These are phyloP conservation scores for Saturnispora diversa DNA, from an alignment of 805 yeast genomes.

Conservation along the genomic window DNA sequence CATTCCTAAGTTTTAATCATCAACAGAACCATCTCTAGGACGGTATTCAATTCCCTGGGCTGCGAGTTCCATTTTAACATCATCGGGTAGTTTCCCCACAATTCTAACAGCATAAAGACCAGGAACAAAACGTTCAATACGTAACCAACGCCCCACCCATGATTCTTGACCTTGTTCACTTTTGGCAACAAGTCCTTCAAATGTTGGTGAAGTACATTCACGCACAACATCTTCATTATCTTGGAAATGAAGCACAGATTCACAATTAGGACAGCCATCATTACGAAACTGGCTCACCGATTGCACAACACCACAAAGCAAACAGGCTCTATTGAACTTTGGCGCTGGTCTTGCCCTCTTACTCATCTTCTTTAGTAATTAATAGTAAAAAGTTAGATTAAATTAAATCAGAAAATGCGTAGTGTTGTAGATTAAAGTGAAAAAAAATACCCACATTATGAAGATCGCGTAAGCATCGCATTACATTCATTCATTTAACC, in stretches of 20 bases:
- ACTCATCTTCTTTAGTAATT: constrained; percentile 9
- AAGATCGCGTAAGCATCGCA: no score
- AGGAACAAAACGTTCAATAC: constrained; percentile 80
- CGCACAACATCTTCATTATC: constrained; percentile 78
- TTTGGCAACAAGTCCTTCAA: constrained; percentile 89
- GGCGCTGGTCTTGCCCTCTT: constrained; percentile 34
- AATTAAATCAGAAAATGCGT: no score
- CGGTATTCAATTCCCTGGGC: constrained; percentile 75
- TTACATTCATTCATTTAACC: no score
- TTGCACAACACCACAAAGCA: constrained; percentile 92
- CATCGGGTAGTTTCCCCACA: constrained; percentile 84
- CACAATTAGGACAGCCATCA: constrained; percentile 95
- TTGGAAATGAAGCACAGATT: constrained; percentile 63
- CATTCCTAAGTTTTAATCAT: constrained; percentile 17
- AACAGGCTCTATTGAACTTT: constrained; percentile 85
- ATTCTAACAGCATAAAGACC: constrained; percentile 94
- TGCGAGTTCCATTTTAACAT: constrained; percentile 64
- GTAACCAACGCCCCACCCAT: constrained; percentile 96
- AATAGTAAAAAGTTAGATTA: no score
- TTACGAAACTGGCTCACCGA: constrained; percentile 67
- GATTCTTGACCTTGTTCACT: constrained; percentile 69
- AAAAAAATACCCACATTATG: no score
- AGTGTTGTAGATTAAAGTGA: no score
- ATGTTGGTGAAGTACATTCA: constrained; percentile 93
- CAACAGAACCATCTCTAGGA: constrained; percentile 86